phyloP scores from a whole-genome alignment of 139 green algal genomes.

The Chlorella sp. region DNA sequence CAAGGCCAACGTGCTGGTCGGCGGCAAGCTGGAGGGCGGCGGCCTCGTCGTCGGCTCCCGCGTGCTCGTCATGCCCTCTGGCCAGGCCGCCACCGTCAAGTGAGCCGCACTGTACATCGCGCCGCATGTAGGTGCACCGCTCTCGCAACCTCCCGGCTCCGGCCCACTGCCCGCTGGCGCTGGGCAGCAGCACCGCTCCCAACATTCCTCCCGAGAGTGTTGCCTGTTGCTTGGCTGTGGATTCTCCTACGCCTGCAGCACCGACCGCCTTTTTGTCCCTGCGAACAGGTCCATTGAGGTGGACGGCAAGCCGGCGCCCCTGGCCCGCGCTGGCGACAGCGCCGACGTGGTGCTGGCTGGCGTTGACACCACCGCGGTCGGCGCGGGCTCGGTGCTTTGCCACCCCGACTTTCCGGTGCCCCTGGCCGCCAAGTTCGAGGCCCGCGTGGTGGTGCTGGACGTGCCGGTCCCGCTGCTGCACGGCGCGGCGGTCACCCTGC shows the following conservation, averaged over 20 bases:
- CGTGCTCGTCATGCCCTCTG: slow-evolving; percentile 75
- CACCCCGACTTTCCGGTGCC: slow-evolving; percentile 77
- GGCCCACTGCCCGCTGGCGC: too few relatives aligned
- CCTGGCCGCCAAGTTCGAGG: slow-evolving; percentile 67
- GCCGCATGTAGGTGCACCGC: too few relatives aligned
- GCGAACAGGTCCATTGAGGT: slow-evolving; percentile 49
- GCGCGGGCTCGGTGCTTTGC: slow-evolving; percentile 49
- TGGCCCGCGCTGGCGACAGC: slow-evolving; percentile 80
- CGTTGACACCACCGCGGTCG: slow-evolving; percentile 45
- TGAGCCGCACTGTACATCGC: slow-evolving; percentile 36
- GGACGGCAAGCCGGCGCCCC: slow-evolving; percentile 17
- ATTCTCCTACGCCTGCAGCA: neutral
- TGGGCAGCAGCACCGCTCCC: neutral
- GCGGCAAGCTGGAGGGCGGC: slow-evolving; percentile 88
- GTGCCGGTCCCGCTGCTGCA: slow-evolving; percentile 77
- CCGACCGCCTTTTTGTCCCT: too few relatives aligned
- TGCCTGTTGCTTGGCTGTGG: too few relatives aligned
- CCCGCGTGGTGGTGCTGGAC: slow-evolving; percentile 81
- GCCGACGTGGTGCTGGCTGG: slow-evolving; percentile 75
- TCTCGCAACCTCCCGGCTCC: too few relatives aligned
- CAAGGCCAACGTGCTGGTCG: slow-evolving; percentile 53
- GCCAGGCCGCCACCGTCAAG: slow-evolving; percentile 52
- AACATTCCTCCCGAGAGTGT: neutral
- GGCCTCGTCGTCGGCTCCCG: slow-evolving; percentile 54
- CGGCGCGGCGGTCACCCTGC: slow-evolving; percentile 56